A percentile compares a stretch with the other conserved stretches of the same genome.
Conservation (phyloP, 192 early-diverging fungal genomes). For the Piromyces finnis region DNA sequence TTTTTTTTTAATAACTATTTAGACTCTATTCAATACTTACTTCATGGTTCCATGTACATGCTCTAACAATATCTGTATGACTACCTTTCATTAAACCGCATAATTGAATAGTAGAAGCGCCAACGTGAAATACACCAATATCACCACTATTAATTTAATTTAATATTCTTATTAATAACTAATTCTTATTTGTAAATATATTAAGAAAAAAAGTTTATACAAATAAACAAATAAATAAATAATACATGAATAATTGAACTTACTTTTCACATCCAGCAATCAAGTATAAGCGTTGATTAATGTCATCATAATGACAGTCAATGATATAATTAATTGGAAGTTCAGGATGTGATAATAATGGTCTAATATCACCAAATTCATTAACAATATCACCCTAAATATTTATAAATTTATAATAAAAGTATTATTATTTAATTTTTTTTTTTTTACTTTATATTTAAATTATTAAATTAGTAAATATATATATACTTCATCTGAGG, state of each 20-base stretch:
- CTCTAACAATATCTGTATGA: conserved; percentile 74
- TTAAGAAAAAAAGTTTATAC: no score
- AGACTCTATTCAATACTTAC: conserved; percentile 1
- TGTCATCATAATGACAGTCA: conserved; percentile 57
- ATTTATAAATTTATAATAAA: neutral
- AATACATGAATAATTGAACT: neutral
- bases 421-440: neutral
- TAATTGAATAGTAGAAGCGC: conserved; percentile 47
- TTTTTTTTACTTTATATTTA: no score
- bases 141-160: conserved; percentile 31
- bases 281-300: conserved; percentile 52
- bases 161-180: neutral
- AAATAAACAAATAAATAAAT: no score
- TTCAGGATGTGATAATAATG: conserved; percentile 10
- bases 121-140: conserved; percentile 65
- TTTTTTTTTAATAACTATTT: no score
- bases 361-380: conserved; percentile 73
- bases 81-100: conserved; percentile 59
- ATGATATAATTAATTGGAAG: conserved; percentile 60
- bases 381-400: conserved; percentile 31
- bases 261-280: conserved; percentile 54
- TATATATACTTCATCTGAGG: conserved; percentile 19
- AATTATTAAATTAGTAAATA: no score
- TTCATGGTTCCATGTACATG: conserved; percentile 44
- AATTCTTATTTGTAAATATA: no score